Conservation (phyloP, 257 asterid genomes). For the Coffea canephora region DNA sequence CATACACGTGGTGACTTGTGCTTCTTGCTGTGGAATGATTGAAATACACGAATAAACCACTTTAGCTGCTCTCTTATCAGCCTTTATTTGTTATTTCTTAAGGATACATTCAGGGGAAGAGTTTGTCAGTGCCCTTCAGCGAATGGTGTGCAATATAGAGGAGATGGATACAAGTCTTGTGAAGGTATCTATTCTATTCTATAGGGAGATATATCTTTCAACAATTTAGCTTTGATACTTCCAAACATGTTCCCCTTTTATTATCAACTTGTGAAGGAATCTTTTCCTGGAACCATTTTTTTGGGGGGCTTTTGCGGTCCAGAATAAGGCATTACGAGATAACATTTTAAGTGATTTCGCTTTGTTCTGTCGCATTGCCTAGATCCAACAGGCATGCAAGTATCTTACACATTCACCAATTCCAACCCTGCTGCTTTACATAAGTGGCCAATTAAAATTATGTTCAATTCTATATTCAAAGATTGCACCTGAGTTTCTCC, state of each 20-base stretch:
- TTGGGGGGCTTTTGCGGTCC: not conserved
- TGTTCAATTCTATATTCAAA: not conserved
- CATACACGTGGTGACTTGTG: not conserved
- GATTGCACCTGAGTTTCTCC: not conserved
- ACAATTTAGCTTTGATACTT: not conserved
- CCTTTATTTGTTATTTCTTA: constrained; percentile 12
- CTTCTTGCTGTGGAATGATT: not conserved
- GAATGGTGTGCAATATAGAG: constrained; percentile 69
- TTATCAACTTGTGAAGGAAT: not conserved
- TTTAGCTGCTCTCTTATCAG: not conserved
- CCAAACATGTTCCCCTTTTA: not conserved
- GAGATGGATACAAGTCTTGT: constrained; percentile 83
- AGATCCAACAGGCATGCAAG: not conserved
- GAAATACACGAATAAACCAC: too few species aligned
- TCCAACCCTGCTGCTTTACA: not conserved
- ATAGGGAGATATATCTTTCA: not conserved
- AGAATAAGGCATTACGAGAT: too few species aligned
- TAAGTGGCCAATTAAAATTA: not conserved
- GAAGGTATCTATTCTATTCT: constrained; percentile 40
- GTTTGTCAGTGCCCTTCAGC: constrained; percentile 80
- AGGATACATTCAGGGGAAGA: constrained; percentile 95
- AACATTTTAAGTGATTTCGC: too few species aligned
- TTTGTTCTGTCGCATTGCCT: not conserved
- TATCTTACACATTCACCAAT: not conserved
- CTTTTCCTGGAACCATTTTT: not conserved